phyloP scores from a whole-genome alignment of 441 rosid genomes.

The Adansonia gregorii region DNA sequence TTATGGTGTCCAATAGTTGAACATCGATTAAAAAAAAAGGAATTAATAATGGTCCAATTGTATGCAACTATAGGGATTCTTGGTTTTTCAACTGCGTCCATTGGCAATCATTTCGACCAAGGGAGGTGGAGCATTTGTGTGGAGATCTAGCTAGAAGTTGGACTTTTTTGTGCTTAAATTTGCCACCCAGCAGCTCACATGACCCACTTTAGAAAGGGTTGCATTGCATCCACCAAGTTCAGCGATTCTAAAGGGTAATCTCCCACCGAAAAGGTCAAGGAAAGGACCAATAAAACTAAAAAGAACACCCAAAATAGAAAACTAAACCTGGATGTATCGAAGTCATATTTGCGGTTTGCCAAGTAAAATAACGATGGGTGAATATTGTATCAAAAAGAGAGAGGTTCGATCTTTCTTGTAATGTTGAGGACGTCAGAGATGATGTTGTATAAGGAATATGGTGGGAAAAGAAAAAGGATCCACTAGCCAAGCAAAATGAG shows the following conservation, averaged over 20 bases:
- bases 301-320: background rate
- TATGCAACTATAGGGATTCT: slow-evolving; percentile 6
- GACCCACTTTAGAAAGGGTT: background rate
- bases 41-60: slow-evolving; percentile 7
- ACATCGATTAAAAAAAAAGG: background rate
- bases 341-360: background rate
- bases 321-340: background rate
- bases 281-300: slow-evolving; percentile 3
- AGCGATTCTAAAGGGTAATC: background rate
- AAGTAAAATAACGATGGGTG: background rate
- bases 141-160: background rate
- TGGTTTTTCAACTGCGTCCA: background rate
- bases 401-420: background rate
- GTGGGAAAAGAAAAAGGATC: slow-evolving; percentile 21
- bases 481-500: slow-evolving; percentile 31
- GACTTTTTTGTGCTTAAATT: background rate
- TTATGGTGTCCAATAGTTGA: background rate
- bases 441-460: slow-evolving; percentile 23
- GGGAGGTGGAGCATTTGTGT: slow-evolving; percentile 15
- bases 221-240: background rate
- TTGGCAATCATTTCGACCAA: slow-evolving; percentile 14
- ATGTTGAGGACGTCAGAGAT: slow-evolving; percentile 26
- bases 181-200: slow-evolving; percentile 1
- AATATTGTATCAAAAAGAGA: background rate
- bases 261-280: slow-evolving; percentile 12